phyloP scores from a whole-genome alignment of 2,329 filamentous ascomycete species.

The Pestalotiopsis sp. region DNA sequence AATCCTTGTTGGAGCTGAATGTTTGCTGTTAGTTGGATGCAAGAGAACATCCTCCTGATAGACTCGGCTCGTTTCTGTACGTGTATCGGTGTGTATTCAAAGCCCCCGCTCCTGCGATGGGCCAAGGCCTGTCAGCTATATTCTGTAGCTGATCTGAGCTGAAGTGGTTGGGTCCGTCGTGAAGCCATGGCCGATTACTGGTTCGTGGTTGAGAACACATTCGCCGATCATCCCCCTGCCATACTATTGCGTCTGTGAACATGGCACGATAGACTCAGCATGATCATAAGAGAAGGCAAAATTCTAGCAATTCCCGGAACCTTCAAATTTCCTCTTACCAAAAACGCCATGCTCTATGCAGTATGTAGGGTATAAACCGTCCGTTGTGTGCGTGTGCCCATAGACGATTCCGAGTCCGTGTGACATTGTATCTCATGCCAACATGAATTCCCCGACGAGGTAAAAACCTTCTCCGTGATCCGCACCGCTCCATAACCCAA shows the following conservation, averaged over 20 bases:
- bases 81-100: no score
- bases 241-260: no score
- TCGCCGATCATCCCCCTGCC: no score
- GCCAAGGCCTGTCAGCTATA: no score
- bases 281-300: not conserved
- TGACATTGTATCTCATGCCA: constrained; percentile 1
- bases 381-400: not conserved
- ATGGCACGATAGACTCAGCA: no score
- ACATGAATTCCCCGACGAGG: not conserved
- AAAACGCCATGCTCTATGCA: constrained; percentile 10
- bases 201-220: no score
- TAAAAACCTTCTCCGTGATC: not conserved
- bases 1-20: not conserved
- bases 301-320: not conserved
- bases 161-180: no score
- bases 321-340: not conserved
- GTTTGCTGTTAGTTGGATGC: not conserved
- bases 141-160: no score
- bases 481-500: constrained; percentile 2
- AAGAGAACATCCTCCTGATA: no score
- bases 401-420: not conserved
- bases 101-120: no score
- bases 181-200: no score
- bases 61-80: no score
- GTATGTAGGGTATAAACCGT: constrained; percentile 10